Conservation (phyloP, 1,139 yeast genomes). For the Sugiyamaella castrensis region DNA sequence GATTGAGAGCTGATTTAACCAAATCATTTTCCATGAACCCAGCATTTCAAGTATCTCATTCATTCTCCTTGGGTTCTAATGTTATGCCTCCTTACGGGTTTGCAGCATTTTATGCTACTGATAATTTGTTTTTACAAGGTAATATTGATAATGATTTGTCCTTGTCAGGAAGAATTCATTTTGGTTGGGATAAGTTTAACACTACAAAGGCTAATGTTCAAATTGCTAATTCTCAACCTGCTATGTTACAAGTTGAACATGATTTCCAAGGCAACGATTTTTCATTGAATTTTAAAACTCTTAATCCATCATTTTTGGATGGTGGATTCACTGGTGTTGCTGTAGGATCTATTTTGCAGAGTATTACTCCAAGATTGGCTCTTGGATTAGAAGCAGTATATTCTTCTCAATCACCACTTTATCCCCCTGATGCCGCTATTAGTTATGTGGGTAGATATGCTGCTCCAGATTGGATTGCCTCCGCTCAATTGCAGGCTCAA, state of each 20-base stretch:
- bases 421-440: constrained; percentile 91
- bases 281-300: constrained; percentile 82
- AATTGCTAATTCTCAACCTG: constrained; percentile 83
- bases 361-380: constrained; percentile 77
- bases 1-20: constrained; percentile 93
- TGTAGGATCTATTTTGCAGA: constrained; percentile 86
- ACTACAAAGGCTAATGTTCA: constrained; percentile 86
- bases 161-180: constrained; percentile 84
- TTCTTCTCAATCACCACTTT: constrained; percentile 67
- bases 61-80: constrained; percentile 84
- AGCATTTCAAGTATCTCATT: constrained; percentile 95
- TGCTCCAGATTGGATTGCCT: constrained; percentile 84
- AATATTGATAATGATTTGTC: constrained; percentile 84
- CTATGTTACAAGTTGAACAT: constrained; percentile 95
- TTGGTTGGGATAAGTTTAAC: constrained; percentile 81
- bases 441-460: constrained; percentile 90
- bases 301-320: constrained; percentile 78
- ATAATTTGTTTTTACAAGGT: constrained; percentile 84
- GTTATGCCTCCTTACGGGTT: constrained; percentile 90
- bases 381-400: constrained; percentile 92
- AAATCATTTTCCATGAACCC: constrained; percentile 91
- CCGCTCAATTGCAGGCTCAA: constrained; percentile 92
- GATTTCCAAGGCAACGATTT: constrained; percentile 89
- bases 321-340: constrained; percentile 87
- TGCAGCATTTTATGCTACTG: constrained; percentile 86